Evolutionary conservation across 2,329 filamentous ascomycete genomes (phyloP), one percentile per base, ranked within the genome.

Genomic region (Paecilomyces sp.): DNA sequence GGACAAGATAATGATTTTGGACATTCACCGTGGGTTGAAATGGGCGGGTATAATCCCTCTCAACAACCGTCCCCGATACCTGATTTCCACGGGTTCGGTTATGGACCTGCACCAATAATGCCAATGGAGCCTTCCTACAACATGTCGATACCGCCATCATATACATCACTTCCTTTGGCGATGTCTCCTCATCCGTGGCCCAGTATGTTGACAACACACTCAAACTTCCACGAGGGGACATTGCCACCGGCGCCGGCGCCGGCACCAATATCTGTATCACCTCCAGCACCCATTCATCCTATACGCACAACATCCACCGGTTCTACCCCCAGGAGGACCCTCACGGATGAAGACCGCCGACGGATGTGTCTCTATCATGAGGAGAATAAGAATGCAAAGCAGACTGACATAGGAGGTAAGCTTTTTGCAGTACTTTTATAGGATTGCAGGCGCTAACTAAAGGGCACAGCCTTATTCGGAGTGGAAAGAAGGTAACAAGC

Each of bases 291-390:
- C 2, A 60, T 67, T 33, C 68, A 67, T 31, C 66, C 64, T n/a
- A 58, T 66, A 22, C 69, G 70, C 51, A 72, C 70, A 74, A 66
- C 79, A 60, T 80, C 64, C 63, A 68, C 79, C 71, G 61, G 70
- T 13, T 77, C 88, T 55, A 90, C 88, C 55, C 89, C 90, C 3
- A 83, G 92, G 66, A 91, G 91, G 76, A 97, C 93, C 1, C 80
- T 99, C 67, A 97, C 92, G 7, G 91, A 96, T 70, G 88, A 91
- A 60, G 92, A 97, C 73, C 89, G 94, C 64, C 85, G 92, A 65
- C 85, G 86, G 53, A 99, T 99, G 92, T 99, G 94, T 75, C 85
- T 91, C 70, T 97, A 93, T 74, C 90, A 93, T 67, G 89, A 94
- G 71, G 89, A 96, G 63, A 88, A 97, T 71, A 94, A 93, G 24